Base-by-base conservation (phyloP, 768 basidiomycete genomes). In the Collybia nuda region DNA sequence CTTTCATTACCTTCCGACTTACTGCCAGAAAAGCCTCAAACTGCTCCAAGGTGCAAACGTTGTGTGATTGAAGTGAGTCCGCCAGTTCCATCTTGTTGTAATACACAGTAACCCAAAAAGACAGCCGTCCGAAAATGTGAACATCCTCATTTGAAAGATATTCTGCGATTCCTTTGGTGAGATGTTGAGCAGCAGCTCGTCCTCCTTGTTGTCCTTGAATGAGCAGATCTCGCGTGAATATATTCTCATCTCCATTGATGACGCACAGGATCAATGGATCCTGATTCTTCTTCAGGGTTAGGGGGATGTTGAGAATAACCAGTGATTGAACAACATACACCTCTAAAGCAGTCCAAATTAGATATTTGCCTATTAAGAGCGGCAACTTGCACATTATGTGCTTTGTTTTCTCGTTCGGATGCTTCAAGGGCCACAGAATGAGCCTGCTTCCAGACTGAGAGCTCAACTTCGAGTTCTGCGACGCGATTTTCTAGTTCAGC, bases 31-130 rank as follows among this genome's bases (percentile, higher is more conserved):
- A 91, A n/a, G 74, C 77, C 43, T 87, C 81, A 55, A 88, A 77
- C 54, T 89, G 85, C 43, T 85, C 84, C 18, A 71, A 70, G 40
- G 77, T 78, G 61, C 87, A 89, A 46, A 84, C 64, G 45, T 77
- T 74, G 57, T 78, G 74, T 26, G 68, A 69, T 49, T 78, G 65
- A 32, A 88, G 74, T 44, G 68, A 67, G 44, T 80, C 78, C 9
- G 76, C 62, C 40, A 87, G 67, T 26, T 78, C 78, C 47, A 67
- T 60, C 67, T 79, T 85, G 73, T 86, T 88, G 67, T 81, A 78
- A 70, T 82, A 90, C 54, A 90, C 64, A 39, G 81, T 81, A 44
- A 88, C 79, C 86, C 86, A 90, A 64, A 89, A 88, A 22, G 87
- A 86, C 36, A 88, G 73, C 7, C 83, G 77, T 24, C 81, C 83